Evolutionary conservation across 2,329 filamentous ascomycete species (phyloP).

Genomic region (Colletotrichum filicis): DNA sequence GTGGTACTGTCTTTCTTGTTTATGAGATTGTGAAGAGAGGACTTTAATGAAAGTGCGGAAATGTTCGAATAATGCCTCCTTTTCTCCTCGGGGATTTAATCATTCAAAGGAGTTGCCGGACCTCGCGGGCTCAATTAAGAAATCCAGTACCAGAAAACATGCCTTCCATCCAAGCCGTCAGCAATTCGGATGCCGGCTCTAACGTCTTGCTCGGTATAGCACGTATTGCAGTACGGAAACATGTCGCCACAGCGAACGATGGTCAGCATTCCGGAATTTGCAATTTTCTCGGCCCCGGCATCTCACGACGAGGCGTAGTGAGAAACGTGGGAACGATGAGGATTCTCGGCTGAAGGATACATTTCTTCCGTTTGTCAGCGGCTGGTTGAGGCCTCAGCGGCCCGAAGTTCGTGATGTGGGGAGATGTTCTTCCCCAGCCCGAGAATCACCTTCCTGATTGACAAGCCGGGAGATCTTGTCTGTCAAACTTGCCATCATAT

Average conservation of each 20-base stretch:
- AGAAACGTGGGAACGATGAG: not conserved
- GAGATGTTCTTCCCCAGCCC: conserved; percentile 42
- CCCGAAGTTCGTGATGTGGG: not conserved
- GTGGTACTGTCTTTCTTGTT: not conserved
- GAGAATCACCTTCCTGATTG: conserved; percentile 42
- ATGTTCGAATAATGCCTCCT: not conserved
- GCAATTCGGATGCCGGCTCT: not conserved
- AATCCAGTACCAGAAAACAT: not conserved
- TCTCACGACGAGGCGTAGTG: not conserved
- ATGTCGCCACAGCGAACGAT: not conserved
- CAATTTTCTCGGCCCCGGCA: not conserved
- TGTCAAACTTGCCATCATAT: conserved; percentile 42
- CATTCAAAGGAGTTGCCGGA: not conserved
- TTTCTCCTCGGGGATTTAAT: not conserved
- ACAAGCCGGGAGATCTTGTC: conserved; percentile 37
- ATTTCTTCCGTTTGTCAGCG: not conserved
- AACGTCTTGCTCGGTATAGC: not conserved
- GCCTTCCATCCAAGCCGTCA: not conserved
- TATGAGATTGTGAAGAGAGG: not conserved
- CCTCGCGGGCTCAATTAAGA: not conserved
- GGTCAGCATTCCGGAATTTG: not conserved
- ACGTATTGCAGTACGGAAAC: not conserved
- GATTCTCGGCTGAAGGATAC: not conserved
- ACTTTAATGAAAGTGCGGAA: not conserved
- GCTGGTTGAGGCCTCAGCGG: conserved; percentile 6